phyloP scores from a whole-genome alignment of 2,329 filamentous ascomycete species.

The Neonectria magnoliae region DNA sequence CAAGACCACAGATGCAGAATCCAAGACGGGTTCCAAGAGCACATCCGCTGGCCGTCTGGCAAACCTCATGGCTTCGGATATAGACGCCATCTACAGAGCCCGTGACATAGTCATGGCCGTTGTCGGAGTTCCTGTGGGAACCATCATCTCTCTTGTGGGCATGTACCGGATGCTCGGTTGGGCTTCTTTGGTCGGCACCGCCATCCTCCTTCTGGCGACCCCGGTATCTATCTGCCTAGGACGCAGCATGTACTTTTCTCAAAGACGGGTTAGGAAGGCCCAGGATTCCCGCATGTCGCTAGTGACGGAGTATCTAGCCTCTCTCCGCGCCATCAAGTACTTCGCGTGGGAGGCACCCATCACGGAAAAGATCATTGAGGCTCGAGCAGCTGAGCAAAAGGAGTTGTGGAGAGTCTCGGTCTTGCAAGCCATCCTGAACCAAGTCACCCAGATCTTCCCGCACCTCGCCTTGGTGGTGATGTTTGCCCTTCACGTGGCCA shows the following conservation, averaged over 20 bases:
- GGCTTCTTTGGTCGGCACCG: constrained; percentile 63
- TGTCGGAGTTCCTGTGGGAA: constrained; percentile 58
- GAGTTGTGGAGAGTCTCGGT: constrained; percentile 64
- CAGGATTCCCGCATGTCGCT: constrained; percentile 67
- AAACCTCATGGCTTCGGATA: constrained; percentile 68
- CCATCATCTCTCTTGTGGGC: constrained; percentile 58
- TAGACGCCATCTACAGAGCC: constrained; percentile 63
- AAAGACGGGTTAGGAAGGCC: constrained; percentile 63
- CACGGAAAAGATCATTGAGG: constrained; percentile 59
- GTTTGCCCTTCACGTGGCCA: constrained; percentile 62
- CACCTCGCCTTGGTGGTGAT: constrained; percentile 63
- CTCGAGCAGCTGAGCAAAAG: constrained; percentile 62
- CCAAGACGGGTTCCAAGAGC: constrained; percentile 45
- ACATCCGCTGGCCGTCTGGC: constrained; percentile 62
- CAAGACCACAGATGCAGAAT: constrained; percentile 42
- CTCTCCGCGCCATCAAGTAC: constrained; percentile 68
- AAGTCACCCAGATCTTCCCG: constrained; percentile 63
- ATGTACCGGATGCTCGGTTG: constrained; percentile 66
- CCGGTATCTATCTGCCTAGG: constrained; percentile 63
- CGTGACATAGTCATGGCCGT: constrained; percentile 61
- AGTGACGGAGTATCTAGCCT: constrained; percentile 66
- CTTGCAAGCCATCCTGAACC: constrained; percentile 56
- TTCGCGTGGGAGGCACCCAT: constrained; percentile 68
- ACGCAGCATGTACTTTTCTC: constrained; percentile 59
- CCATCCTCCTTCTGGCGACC: constrained; percentile 57